Evolutionary conservation across 176 grass and related monocot genomes (phyloP), one percentile per base, ranked within the genome.

Genomic region (Lolium multiflorum): DNA sequence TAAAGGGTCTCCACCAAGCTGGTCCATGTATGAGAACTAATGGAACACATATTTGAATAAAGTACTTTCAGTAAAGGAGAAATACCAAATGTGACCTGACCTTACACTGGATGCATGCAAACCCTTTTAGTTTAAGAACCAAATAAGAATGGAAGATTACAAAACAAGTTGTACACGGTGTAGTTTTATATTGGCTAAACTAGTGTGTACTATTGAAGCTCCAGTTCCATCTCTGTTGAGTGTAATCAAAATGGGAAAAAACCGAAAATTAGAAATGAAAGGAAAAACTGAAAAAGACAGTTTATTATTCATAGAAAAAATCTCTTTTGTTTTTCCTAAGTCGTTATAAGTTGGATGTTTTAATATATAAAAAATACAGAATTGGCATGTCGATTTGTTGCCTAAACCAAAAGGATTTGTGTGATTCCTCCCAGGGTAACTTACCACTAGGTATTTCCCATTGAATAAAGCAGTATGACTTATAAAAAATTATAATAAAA

Each of bases 61-160:
- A 76, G 46, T 67, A 84, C 28, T 76, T 35, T 84, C 25, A 75
- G 60, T 65, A 9, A 81, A 81, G 44, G 62, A 50, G 15, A 67
- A 5, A 80, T 48, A 79, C 62, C 56, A 79, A 79, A 60, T 17
- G 38, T 38, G 17, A 49, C 54, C 24, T 31, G 10, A 77, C 9
- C 50, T 38, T 77, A 38, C 25, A 37, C 4, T 54, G 15, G 44
- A 66, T 17, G 4, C 16, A 81, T n/a, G 16, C 26, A 49, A 66
- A 50, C 60, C 44, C 58, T 63, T 56, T 63, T 11, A 55, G 38
- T 79, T 63, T 48, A 48, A 60, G 57, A 60, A 48, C n/a, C 15
- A 49, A 49, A 65, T 49, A 47, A 48, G 63, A 81, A 63, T 47
- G 14, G 41, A 80, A 59, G 22, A 59, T 18, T 48, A 21, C 15